Conservation (phyloP, 2,329 filamentous ascomycete species). For the Knoxdaviesia capensis region DNA sequence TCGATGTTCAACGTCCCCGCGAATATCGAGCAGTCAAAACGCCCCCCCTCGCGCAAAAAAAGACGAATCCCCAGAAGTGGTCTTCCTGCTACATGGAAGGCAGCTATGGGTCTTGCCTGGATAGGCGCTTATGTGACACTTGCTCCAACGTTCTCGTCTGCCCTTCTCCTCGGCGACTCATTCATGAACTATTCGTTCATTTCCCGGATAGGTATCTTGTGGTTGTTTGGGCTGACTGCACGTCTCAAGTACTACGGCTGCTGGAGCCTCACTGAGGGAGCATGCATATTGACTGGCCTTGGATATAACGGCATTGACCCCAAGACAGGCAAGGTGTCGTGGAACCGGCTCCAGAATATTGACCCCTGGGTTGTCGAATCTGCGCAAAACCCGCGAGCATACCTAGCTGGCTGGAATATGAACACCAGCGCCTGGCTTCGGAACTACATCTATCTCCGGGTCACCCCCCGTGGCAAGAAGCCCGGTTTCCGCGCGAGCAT, state of each 20-base stretch:
- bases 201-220: slow-evolving; percentile 55
- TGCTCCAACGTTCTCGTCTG: slow-evolving; percentile 42
- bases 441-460: slow-evolving; percentile 87
- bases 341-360: slow-evolving; percentile 79
- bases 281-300: slow-evolving; percentile 82
- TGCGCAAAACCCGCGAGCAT: slow-evolving; percentile 84
- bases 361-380: slow-evolving; percentile 68
- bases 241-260: slow-evolving; percentile 94
- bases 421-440: slow-evolving; percentile 95
- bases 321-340: slow-evolving; percentile 64
- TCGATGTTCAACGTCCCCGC: slow-evolving; percentile 81
- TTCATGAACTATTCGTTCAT: slow-evolving; percentile 50
- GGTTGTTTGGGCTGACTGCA: slow-evolving; percentile 65
- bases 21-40: slow-evolving; percentile 66
- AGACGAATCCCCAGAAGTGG: slow-evolving; percentile 83
- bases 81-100: slow-evolving; percentile 64
- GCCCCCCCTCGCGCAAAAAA: slow-evolving; percentile 70
- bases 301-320: slow-evolving; percentile 89
- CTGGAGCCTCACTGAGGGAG: slow-evolving; percentile 81
- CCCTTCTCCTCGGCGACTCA: slow-evolving; percentile 40
- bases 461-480: slow-evolving; percentile 89
- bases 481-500: slow-evolving; percentile 88
- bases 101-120: slow-evolving; percentile 54
- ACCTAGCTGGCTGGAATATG: slow-evolving; percentile 90
- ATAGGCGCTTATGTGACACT: slow-evolving; percentile 61